phyloP scores from a whole-genome alignment of 1,139 yeast genomes.

The Hansenula sp. region DNA sequence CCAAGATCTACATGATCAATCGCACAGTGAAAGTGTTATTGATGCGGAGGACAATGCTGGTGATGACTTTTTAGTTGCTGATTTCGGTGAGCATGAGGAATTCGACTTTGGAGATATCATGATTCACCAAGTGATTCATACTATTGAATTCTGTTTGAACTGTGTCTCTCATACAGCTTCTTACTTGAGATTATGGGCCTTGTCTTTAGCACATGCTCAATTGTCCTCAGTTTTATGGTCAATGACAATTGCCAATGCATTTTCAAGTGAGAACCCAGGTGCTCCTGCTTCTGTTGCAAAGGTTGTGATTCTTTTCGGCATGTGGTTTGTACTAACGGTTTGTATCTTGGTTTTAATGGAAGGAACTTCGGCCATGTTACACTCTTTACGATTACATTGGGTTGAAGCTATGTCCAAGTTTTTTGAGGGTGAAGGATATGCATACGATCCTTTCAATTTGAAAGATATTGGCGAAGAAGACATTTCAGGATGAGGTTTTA shows the following conservation, averaged over 20 bases:
- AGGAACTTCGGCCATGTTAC: conserved; percentile 86
- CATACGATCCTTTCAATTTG: conserved; percentile 68
- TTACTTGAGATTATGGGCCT: conserved; percentile 74
- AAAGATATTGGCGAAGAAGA: conserved; percentile 15
- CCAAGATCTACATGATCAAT: conserved; percentile 30
- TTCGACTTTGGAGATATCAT: conserved; percentile 69
- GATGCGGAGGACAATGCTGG: conserved; percentile 27
- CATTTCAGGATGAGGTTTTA: background rate
- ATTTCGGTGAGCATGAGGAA: conserved; percentile 28
- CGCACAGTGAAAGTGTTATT: conserved; percentile 34
- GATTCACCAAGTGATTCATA: conserved; percentile 78
- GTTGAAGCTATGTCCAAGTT: conserved; percentile 85
- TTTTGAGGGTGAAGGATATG: conserved; percentile 78
- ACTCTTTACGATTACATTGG: conserved; percentile 82
- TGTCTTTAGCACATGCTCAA: conserved; percentile 77
- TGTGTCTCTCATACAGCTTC: conserved; percentile 82
- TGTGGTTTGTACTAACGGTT: conserved; percentile 77
- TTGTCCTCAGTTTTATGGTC: conserved; percentile 72
- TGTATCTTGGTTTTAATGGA: conserved; percentile 77
- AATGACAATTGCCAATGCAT: conserved; percentile 66
- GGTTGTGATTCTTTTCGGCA: conserved; percentile 50
- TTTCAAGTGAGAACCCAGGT: conserved; percentile 35
- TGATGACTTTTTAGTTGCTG: conserved; percentile 17
- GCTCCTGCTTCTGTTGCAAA: conserved; percentile 27
- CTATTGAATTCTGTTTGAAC: conserved; percentile 74